Conservation (phyloP, 2,329 filamentous ascomycete genomes). For the Cercospora sp. region DNA sequence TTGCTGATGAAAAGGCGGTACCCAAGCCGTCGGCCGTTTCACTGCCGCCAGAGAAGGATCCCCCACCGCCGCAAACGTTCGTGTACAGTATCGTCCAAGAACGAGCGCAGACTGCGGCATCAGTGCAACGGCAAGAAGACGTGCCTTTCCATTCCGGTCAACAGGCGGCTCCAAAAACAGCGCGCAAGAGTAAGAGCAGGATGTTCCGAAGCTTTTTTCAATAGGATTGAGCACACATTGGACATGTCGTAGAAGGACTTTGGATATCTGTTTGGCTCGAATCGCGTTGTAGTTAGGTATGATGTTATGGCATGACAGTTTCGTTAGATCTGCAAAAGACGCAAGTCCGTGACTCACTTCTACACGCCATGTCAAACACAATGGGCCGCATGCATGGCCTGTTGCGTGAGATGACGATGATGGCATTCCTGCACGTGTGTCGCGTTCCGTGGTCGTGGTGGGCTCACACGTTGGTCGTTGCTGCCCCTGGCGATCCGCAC, state of each 20-base stretch:
- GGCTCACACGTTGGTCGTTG: slow-evolving; percentile 6
- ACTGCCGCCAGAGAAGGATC: neutral
- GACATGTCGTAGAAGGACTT: neutral
- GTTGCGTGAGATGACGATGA: slow-evolving; percentile 5
- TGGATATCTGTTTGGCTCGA: slow-evolving; percentile 7
- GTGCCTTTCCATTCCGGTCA: slow-evolving; percentile 2
- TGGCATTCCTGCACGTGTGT: slow-evolving; percentile 3
- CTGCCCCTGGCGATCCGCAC: slow-evolving; percentile 11
- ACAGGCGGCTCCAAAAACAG: slow-evolving; percentile 19
- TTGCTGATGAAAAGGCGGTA: slow-evolving; percentile 8
- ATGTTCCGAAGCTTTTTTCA: slow-evolving; percentile 31
- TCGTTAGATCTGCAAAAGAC: neutral
- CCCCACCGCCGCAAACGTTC: slow-evolving; percentile 12
- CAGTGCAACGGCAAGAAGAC: slow-evolving; percentile 19
- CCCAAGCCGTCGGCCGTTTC: slow-evolving; percentile 11
- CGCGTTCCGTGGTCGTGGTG: slow-evolving; percentile 1
- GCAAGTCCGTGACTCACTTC: neutral
- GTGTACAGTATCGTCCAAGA: slow-evolving; percentile 31
- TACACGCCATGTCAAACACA: neutral
- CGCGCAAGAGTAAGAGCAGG: slow-evolving; percentile 32
- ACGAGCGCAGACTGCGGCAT: slow-evolving; percentile 23
- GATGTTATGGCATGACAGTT: neutral
- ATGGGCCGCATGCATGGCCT: neutral
- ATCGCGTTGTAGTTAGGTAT: neutral
- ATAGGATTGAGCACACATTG: slow-evolving; percentile 8